Evolutionary conservation across 2,329 filamentous ascomycete species (phyloP).

Genomic region (Diatrype stigma): DNA sequence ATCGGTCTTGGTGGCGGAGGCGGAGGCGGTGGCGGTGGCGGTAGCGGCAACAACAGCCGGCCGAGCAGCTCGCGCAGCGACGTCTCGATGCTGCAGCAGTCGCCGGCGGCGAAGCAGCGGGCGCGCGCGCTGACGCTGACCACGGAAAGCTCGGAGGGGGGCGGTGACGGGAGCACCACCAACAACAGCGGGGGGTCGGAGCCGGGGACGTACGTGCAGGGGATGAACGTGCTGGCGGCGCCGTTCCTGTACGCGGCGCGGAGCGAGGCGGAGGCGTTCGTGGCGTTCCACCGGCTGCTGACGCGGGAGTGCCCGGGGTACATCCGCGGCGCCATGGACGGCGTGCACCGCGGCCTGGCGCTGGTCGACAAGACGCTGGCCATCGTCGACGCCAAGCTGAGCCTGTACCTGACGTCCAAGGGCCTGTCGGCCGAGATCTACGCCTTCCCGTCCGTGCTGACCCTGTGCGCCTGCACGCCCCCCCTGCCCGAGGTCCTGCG

Average conservation of each 20-base stretch:
- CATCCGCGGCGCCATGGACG: slow-evolving; percentile 93
- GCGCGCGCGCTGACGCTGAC: slow-evolving; percentile 57
- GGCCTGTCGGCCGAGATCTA: slow-evolving; percentile 91
- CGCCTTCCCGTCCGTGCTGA: slow-evolving; percentile 91
- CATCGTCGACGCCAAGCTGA: slow-evolving; percentile 86
- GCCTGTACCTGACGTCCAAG: slow-evolving; percentile 77
- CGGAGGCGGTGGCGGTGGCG: slow-evolving; percentile 13
- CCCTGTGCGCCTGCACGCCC: slow-evolving; percentile 91
- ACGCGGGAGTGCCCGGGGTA: slow-evolving; percentile 89
- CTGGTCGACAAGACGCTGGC: slow-evolving; percentile 89
- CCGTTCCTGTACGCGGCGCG: slow-evolving; percentile 93
- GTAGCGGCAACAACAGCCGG: slow-evolving; percentile 28
- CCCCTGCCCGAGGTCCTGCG: slow-evolving; percentile 88
- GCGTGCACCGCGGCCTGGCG: slow-evolving; percentile 86
- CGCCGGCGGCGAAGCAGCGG: slow-evolving; percentile 44
- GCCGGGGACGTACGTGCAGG: slow-evolving; percentile 89
- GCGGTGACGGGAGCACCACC: slow-evolving; percentile 30
- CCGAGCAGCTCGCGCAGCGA: slow-evolving; percentile 35
- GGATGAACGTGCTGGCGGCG: slow-evolving; percentile 96
- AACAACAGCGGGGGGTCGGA: slow-evolving; percentile 51
- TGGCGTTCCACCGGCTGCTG: slow-evolving; percentile 82
- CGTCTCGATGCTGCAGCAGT: slow-evolving; percentile 36
- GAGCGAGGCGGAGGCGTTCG: slow-evolving; percentile 92
- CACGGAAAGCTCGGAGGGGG: slow-evolving; percentile 60
- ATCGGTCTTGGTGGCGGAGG: too few species aligned